phyloP scores from a whole-genome alignment of 352 stramenopile genomes.

The Pythium myriotylum region DNA sequence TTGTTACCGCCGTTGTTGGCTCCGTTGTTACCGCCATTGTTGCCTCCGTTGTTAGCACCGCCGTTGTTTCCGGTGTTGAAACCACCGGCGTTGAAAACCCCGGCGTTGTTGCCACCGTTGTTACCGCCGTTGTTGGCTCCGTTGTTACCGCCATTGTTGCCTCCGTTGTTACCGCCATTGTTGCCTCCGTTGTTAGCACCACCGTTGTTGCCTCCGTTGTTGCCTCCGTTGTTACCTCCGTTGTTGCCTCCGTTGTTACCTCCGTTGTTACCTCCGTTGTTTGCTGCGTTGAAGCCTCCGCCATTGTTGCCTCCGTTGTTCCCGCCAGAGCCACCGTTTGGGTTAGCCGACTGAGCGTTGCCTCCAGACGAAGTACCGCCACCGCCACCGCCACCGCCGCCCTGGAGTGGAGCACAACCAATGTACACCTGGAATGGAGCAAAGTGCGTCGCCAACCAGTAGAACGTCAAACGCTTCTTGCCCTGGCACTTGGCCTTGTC shows the following conservation, averaged over 20 bases:
- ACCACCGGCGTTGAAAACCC: background rate
- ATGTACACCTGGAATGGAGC: conserved; percentile 54
- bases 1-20: background rate
- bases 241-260: too few relatives aligned
- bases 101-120: background rate
- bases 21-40: background rate
- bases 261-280: too few relatives aligned
- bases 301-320: background rate
- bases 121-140: too few relatives aligned
- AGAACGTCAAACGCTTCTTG: conserved; percentile 47
- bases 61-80: background rate
- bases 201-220: too few relatives aligned
- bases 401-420: background rate
- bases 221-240: too few relatives aligned
- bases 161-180: too few relatives aligned
- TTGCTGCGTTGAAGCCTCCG: background rate
- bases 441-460: conserved; percentile 54
- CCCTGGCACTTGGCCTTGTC: conserved; percentile 36
- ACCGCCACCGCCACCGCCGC: background rate
- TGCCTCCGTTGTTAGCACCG: background rate
- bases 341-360: background rate
- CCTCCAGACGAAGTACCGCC: background rate
- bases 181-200: too few relatives aligned
- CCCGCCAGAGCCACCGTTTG: background rate
- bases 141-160: background rate